These are phyloP conservation scores for Coniosporium tulheliwenetii DNA, from an alignment of 2,329 filamentous ascomycete genomes.

Conservation along the genomic window DNA sequence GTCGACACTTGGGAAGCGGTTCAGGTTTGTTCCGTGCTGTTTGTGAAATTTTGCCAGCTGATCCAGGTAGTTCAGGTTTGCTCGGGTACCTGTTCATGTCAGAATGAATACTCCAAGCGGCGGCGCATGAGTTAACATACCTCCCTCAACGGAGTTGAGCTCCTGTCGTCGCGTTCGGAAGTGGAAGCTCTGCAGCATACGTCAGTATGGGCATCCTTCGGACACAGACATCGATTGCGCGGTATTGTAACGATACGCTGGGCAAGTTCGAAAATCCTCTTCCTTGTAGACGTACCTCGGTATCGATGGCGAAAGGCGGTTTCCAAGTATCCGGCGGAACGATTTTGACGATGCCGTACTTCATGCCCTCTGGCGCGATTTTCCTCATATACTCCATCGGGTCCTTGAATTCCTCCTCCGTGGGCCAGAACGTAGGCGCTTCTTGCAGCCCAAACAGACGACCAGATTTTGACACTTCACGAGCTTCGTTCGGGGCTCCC, in stretches of 20 bases:
- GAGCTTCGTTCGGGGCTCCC: conserved; percentile 61
- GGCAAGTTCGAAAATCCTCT: background rate
- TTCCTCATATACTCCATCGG: conserved; percentile 88
- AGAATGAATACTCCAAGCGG: too few relatives aligned
- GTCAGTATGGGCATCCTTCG: conserved; percentile 4
- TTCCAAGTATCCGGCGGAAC: conserved; percentile 91
- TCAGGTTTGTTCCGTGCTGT: conserved; percentile 85
- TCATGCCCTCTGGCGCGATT: conserved; percentile 69
- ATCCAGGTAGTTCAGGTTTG: conserved; percentile 91
- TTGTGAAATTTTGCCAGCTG: conserved; percentile 93
- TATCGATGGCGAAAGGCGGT: conserved; percentile 89
- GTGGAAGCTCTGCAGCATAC: conserved; percentile 63
- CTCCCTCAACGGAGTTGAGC: conserved; percentile 94
- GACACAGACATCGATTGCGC: too few relatives aligned
- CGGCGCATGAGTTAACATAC: conserved; percentile 29
- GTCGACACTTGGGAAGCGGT: conserved; percentile 89
- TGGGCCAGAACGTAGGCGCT: conserved; percentile 80
- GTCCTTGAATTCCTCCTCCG: conserved; percentile 86
- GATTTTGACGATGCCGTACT: conserved; percentile 90
- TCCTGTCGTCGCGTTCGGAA: conserved; percentile 94
- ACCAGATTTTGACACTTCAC: conserved; percentile 60
- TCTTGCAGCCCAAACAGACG: conserved; percentile 76
- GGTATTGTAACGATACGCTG: background rate
- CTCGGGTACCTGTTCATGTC: conserved; percentile 56
- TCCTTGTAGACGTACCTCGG: conserved; percentile 52